Base-by-base conservation (phyloP, 441 rosid genomes). In the Croton setiger region DNA sequence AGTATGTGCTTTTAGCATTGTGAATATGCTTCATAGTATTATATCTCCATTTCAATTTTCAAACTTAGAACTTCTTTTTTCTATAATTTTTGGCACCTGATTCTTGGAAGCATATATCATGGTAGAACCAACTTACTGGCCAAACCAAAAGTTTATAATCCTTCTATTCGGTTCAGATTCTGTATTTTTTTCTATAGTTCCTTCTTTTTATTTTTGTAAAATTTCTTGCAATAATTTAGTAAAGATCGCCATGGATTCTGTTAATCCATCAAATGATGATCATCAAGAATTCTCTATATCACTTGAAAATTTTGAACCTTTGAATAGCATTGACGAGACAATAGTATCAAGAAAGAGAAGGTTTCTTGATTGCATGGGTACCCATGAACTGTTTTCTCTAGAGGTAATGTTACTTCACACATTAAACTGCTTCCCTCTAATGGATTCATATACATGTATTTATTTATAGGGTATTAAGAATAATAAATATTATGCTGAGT, bases 321-420 rank as follows among this genome's bases (percentile, higher is more conserved):
- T 5, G 8, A 31, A 15, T 14, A 20, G 7, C 18, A 20, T 37
- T 13, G 15, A 31, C 11, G 49, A 3, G 15, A 35, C 41, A 0
- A 37, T 0, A 45, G 47, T 13, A 7, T 15, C 66, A 18, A 4
- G 12, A 11, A 72, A 66, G 21, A 41, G 63, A 47, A 52, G 7
- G 7, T 44, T 79, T 60, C 75, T 79, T 53, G 64, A 13, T 63
- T 64, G 35, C 58, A n/a, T 77, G 33, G 83, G 85, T 36, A 76
- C 68, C 7, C 73, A 72, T 54, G 85, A 83, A 69, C 47, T 83
- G 52, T 81, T 64, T 57, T 75, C 83, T 2, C 18, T n/a, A 12
- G 74, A 83, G 85, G 85, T 81, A 75, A 64, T 59, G 3, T 10
- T 15, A 13, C n/a, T 58, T 20, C 18, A 4, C 5, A 7, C 3